These are phyloP conservation scores for Penicillium longicatenatum DNA, from an alignment of 495 filamentous ascomycete genomes.

Conservation along the genomic window DNA sequence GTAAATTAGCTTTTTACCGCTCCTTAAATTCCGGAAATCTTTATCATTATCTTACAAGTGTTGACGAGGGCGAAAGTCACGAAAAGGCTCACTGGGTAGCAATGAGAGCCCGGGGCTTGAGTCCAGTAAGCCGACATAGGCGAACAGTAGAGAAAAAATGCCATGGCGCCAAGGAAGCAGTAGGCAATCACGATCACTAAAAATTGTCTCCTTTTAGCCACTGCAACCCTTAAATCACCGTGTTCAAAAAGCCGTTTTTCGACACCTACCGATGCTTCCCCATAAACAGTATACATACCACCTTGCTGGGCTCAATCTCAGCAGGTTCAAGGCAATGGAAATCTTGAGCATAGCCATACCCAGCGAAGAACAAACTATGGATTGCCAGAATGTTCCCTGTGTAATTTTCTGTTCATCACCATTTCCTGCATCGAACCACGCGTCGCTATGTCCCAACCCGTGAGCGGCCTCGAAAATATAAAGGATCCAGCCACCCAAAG, in stretches of 20 bases:
- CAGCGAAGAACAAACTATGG: neutral
- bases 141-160: slow-evolving; percentile 2
- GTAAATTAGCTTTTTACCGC: neutral
- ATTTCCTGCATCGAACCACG: neutral
- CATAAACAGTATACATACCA: neutral
- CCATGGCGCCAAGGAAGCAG: slow-evolving; percentile 2
- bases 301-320: neutral
- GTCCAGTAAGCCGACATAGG: slow-evolving; percentile 7
- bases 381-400: neutral
- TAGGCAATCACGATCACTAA: neutral
- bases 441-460: neutral
- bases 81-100: neutral
- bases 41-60: neutral
- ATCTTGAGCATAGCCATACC: neutral
- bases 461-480: neutral
- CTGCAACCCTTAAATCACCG: too few relatives aligned
- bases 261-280: neutral
- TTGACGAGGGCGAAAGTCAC: slow-evolving; percentile 1
- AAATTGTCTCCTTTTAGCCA: neutral
- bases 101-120: neutral
- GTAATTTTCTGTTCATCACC: neutral
- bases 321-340: neutral
- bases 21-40: neutral
- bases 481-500: neutral
- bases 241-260: neutral